A percentile compares a stretch with the other conserved stretches of the same genome.
phyloP scores from a whole-genome alignment of 148 eudicot species.

The Arbutus unedo region DNA sequence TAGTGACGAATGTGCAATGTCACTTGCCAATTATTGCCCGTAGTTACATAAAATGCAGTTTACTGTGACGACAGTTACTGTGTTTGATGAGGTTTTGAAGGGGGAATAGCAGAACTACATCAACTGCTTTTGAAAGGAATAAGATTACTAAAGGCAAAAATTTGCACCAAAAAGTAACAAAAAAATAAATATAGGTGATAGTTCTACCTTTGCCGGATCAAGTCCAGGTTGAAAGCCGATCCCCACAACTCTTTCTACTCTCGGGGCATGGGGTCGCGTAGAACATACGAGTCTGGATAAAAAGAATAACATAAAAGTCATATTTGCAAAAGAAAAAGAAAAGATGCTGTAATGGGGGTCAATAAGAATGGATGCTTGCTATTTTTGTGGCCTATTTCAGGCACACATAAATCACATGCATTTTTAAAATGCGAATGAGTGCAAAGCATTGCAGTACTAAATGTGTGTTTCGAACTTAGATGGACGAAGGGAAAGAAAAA shows the following conservation, averaged over 20 bases:
- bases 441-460: neutral
- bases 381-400: neutral
- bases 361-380: neutral
- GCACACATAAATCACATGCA: neutral
- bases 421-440: neutral
- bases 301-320: neutral
- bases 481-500: neutral
- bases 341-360: neutral
- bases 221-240: slow-evolving; percentile 96
- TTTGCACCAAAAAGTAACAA: neutral
- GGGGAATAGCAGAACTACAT: neutral
- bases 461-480: neutral
- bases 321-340: neutral
- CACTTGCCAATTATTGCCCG: neutral
- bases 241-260: slow-evolving; percentile 76
- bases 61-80: neutral
- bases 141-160: neutral
- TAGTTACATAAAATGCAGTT: neutral
- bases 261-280: slow-evolving; percentile 61
- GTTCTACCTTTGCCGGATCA: slow-evolving; percentile 75
- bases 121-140: neutral
- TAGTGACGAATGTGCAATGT: neutral
- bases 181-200: neutral
- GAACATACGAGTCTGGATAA: slow-evolving; percentile 66
- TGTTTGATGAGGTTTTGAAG: neutral